Conservation (phyloP, 106 monocot species). For the Triglochin maritima region DNA sequence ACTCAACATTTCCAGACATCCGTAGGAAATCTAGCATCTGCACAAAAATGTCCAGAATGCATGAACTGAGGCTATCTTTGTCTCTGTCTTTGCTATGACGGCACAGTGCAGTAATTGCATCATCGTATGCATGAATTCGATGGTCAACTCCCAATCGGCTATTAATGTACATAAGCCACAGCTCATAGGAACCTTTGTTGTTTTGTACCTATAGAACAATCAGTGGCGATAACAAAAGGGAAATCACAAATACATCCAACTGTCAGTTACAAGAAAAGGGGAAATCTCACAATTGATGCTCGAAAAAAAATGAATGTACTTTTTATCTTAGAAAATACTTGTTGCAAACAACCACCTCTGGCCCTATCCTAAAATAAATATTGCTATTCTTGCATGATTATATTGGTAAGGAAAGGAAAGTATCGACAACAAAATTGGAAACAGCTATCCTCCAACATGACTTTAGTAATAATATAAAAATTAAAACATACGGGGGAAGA, state of each 20-base stretch:
- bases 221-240: neutral
- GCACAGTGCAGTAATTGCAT: slow-evolving; percentile 50
- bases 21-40: slow-evolving; percentile 79
- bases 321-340: too few species aligned
- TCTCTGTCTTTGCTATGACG: slow-evolving; percentile 14
- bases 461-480: too few species aligned
- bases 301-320: too few species aligned
- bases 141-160: slow-evolving; percentile 49
- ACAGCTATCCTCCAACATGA: too few species aligned
- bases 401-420: too few species aligned
- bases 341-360: too few species aligned
- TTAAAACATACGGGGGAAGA: too few species aligned
- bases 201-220: slow-evolving; percentile 61
- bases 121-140: slow-evolving; percentile 49
- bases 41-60: slow-evolving; percentile 73
- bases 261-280: too few species aligned
- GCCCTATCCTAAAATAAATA: too few species aligned
- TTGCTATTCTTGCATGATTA: too few species aligned
- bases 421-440: too few species aligned
- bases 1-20: slow-evolving; percentile 52
- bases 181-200: slow-evolving; percentile 66
- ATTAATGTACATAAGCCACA: slow-evolving; percentile 92
- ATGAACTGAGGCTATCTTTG: slow-evolving; percentile 39
- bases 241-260: neutral
- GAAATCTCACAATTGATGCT: too few species aligned